A percentile compares a stretch with the other conserved stretches of the same genome.
phyloP scores from a whole-genome alignment of 164 flowering plant genomes.

The Chloranthus sessilifolius region DNA sequence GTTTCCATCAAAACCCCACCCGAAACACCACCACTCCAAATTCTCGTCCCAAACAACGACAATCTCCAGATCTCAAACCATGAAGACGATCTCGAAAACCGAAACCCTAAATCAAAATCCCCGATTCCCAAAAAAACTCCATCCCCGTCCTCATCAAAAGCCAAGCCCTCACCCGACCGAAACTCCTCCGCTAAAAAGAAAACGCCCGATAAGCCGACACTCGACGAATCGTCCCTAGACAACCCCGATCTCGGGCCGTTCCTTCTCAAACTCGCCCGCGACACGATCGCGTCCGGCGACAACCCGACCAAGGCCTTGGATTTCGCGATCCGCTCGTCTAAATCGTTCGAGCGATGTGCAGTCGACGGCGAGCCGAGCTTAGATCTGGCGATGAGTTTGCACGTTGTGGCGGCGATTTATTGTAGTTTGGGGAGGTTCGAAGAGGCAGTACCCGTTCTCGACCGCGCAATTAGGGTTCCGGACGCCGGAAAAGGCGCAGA shows the following conservation, averaged over 20 bases:
- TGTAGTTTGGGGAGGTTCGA: constrained; percentile 89
- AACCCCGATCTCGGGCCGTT: constrained; percentile 99
- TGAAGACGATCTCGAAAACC: constrained; percentile 15
- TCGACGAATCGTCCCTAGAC: constrained; percentile 72
- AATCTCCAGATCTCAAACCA: constrained; percentile 7
- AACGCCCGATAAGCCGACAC: constrained; percentile 18
- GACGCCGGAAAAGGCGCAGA: constrained; percentile 61
- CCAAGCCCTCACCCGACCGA: constrained; percentile 61
- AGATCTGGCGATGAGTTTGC: constrained; percentile 90
- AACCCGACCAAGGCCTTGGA: constrained; percentile 83
- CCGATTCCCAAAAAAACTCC: constrained; percentile 50
- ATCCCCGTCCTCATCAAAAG: constrained; percentile 55
- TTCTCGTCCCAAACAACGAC: constrained; percentile 12
- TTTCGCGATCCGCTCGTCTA: constrained; percentile 83
- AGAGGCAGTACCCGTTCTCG: constrained; percentile 89
- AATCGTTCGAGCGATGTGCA: constrained; percentile 79
- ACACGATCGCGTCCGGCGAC: constrained; percentile 90
- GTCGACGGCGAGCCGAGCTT: constrained; percentile 69
- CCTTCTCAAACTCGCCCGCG: constrained; percentile 81
- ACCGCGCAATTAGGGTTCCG: constrained; percentile 74
- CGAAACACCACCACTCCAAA: constrained; percentile 12
- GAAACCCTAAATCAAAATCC: constrained; percentile 29
- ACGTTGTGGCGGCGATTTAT: constrained; percentile 91
- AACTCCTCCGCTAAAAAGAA: constrained; percentile 43
- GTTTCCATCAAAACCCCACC: constrained; percentile 20